These are phyloP conservation scores for Coemansia sp. DNA, from an alignment of 192 early-diverging fungal genomes.

Conservation along the genomic window DNA sequence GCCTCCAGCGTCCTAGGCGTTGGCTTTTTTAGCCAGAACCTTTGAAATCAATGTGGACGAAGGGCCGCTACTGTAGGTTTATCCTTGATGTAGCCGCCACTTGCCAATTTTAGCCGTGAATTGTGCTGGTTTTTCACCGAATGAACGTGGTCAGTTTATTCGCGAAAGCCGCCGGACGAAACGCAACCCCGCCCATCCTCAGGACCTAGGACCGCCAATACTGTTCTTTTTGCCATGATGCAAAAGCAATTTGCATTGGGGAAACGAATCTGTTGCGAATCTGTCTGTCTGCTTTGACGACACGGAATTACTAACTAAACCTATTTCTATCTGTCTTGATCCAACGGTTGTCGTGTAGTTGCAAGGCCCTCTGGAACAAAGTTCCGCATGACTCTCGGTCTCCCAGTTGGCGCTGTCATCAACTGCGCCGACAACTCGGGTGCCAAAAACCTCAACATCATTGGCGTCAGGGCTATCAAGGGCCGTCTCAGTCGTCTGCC, in stretches of 20 bases:
- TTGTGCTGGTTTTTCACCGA: background rate
- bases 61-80: too few species aligned
- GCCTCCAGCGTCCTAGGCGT: too few species aligned
- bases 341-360: slow-evolving; percentile 11
- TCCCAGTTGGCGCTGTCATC: slow-evolving; percentile 94
- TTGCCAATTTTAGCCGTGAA: background rate
- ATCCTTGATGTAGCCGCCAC: too few species aligned
- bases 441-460: slow-evolving; percentile 99
- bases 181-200: background rate
- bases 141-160: background rate
- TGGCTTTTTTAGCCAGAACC: too few species aligned
- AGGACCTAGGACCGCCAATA: background rate
- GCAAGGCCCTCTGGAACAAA: slow-evolving; percentile 81
- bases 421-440: slow-evolving; percentile 99
- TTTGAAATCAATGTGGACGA: too few species aligned
- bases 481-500: slow-evolving; percentile 97
- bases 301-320: background rate
- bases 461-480: slow-evolving; percentile 94
- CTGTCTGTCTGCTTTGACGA: background rate
- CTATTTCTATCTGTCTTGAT: background rate
- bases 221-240: too few species aligned
- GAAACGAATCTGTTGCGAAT: background rate
- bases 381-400: slow-evolving; percentile 99
- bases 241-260: too few species aligned
- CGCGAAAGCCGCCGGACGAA: background rate